Evolutionary conservation across 805 yeast species (phyloP).

Genomic region (Sugiyamaella lignohabitans): DNA sequence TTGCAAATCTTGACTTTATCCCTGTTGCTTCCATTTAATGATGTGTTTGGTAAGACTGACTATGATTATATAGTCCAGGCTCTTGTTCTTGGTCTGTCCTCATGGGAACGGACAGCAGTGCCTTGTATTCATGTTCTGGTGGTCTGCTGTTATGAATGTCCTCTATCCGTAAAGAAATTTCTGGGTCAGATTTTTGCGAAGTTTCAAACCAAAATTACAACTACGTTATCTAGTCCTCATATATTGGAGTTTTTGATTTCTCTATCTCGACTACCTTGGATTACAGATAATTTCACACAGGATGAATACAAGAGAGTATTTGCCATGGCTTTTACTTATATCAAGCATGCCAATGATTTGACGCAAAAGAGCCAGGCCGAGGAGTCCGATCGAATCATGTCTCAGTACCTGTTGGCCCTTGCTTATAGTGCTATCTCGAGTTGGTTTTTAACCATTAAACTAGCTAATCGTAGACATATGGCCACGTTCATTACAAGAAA

Average conservation of each 20-base stretch:
- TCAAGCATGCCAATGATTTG: slow-evolving; percentile 59
- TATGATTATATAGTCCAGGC: slow-evolving; percentile 57
- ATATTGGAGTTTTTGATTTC: slow-evolving; percentile 69
- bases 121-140: slow-evolving; percentile 73
- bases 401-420: slow-evolving; percentile 54
- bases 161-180: slow-evolving; percentile 62
- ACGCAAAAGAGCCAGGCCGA: slow-evolving; percentile 35
- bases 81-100: slow-evolving; percentile 46
- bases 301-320: slow-evolving; percentile 77
- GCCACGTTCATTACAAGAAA: slow-evolving; percentile 59
- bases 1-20: slow-evolving; percentile 58
- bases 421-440: slow-evolving; percentile 63
- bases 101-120: slow-evolving; percentile 73
- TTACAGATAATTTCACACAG: slow-evolving; percentile 63
- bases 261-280: slow-evolving; percentile 55
- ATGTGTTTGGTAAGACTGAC: slow-evolving; percentile 47
- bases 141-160: slow-evolving; percentile 75
- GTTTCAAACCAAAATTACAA: slow-evolving; percentile 68
- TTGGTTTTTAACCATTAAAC: slow-evolving; percentile 63
- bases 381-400: slow-evolving; percentile 36
- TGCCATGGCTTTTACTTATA: slow-evolving; percentile 75
- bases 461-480: slow-evolving; percentile 51
- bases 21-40: slow-evolving; percentile 42
- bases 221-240: slow-evolving; percentile 61
- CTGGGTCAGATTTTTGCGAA: slow-evolving; percentile 63